These are phyloP conservation scores for Pestalotiopsis sp. DNA, from an alignment of 2,329 filamentous ascomycete species.

Conservation along the genomic window DNA sequence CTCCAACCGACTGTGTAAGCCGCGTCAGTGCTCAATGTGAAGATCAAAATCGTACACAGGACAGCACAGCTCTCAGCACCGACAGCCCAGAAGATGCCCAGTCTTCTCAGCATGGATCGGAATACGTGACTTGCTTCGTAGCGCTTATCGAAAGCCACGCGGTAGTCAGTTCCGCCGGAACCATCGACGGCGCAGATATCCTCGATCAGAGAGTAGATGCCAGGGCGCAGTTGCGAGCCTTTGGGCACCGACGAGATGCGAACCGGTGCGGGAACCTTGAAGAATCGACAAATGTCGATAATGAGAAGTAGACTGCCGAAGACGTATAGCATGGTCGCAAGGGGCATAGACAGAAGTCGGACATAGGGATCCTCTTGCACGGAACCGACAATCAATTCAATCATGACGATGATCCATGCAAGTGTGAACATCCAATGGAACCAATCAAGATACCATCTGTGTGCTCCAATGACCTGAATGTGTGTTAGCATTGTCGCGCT, in stretches of 20 bases:
- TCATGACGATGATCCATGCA: slow-evolving; percentile 58
- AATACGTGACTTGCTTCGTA: slow-evolving; percentile 57
- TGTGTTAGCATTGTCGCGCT: slow-evolving; percentile 16
- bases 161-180: slow-evolving; percentile 52
- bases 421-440: slow-evolving; percentile 61
- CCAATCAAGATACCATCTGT: slow-evolving; percentile 48
- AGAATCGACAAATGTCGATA: slow-evolving; percentile 49
- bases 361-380: slow-evolving; percentile 35
- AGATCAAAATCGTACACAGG: slow-evolving; percentile 16
- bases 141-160: slow-evolving; percentile 51
- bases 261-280: slow-evolving; percentile 46
- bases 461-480: slow-evolving; percentile 29
- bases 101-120: slow-evolving; percentile 52
- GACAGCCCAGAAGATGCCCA: slow-evolving; percentile 54
- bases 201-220: slow-evolving; percentile 57
- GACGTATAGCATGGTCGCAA: slow-evolving; percentile 52
- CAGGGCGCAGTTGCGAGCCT: slow-evolving; percentile 52
- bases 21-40: slow-evolving; percentile 13
- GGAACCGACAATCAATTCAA: slow-evolving; percentile 51
- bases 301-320: slow-evolving; percentile 53
- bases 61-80: slow-evolving; percentile 25
- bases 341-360: slow-evolving; percentile 55
- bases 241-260: slow-evolving; percentile 55
- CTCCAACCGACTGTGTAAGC: slow-evolving; percentile 19
- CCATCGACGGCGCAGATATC: slow-evolving; percentile 57